Base-by-base conservation (phyloP, 495 filamentous ascomycete genomes). In the Hyaloscypha hepaticicola region DNA sequence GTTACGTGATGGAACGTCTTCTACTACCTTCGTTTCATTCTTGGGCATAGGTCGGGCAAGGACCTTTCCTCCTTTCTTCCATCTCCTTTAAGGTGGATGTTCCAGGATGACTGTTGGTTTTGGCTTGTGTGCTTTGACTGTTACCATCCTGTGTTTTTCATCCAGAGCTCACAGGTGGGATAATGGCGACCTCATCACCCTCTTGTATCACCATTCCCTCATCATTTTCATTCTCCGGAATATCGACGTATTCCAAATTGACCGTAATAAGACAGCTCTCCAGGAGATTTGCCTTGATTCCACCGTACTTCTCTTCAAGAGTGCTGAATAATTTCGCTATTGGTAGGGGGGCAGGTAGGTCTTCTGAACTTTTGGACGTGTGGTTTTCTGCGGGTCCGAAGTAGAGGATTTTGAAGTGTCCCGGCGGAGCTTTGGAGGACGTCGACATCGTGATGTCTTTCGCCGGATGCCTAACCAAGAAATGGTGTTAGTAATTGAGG, bases 161-260 rank as follows among this genome's bases (percentile, higher is more conserved):
- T 24, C 91, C 91, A 41, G 89, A 90, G 80, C 95, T 98, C 57
- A 98, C 95, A n/a, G 95, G 95, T 31, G 95, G 95, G 66, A 99
- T 97, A 52, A 99, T 88, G 12, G 89, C 96, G 52, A 98, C 92
- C 76, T 99, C 95, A 69, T 95, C 90, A 21, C 92, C 93, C 24
- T 81, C 84, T 61, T 87, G 71, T 64, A 99, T 91, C 50, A 88
- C 73, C 34, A 74, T 72, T 24, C 74, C 70, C 16, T 56, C 58
- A 49, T 77, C 74, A 19, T 71, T 53, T 14, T 73, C 74, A 27
- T 76, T 75, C 5, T 76, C 76, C 4, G 77, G 71, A 27, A 94
- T 63, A 76, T 99, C 92, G 34, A 96, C 87, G 77, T 98, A 99
- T 28, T 92, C 84, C 41, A 96, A 77, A 65, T 97, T 96, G 38